phyloP scores from a whole-genome alignment of 192 early-diverging fungal species.

The Rhizoclosmatium globosum region DNA sequence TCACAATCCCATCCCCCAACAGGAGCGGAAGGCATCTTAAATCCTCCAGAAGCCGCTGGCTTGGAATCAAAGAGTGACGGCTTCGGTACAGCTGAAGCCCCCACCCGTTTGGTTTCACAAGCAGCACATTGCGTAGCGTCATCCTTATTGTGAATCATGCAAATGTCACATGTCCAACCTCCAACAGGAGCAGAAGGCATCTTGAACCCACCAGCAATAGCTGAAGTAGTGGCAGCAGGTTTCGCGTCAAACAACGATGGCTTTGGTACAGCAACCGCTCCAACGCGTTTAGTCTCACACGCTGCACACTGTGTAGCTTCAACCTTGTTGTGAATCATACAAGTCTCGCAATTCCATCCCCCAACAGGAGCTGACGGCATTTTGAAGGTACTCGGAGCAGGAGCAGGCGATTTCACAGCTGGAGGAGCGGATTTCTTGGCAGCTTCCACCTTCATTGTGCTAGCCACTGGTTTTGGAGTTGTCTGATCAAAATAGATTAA shows the following conservation, averaged over 20 bases:
- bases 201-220: not conserved
- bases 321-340: not conserved
- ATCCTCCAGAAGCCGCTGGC: not conserved
- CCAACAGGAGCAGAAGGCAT: too few relatives aligned
- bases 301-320: not conserved
- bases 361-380: too few relatives aligned
- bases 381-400: not conserved
- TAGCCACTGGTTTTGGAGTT: not conserved
- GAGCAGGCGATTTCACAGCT: not conserved
- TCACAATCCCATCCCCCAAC: not conserved
- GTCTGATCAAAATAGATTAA: not conserved
- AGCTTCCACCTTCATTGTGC: not conserved
- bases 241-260: not conserved
- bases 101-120: not conserved
- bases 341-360: not conserved
- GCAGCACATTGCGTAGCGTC: not conserved
- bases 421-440: not conserved
- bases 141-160: not conserved
- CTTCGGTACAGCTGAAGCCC: not conserved
- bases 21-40: too few relatives aligned
- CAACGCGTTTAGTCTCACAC: not conserved
- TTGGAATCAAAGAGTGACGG: not conserved
- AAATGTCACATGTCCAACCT: not conserved
- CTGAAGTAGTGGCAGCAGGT: not conserved
- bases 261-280: not conserved